These are phyloP conservation scores for Tillandsia leiboldiana DNA, from an alignment of 176 grass and related monocot species.

Conservation along the genomic window DNA sequence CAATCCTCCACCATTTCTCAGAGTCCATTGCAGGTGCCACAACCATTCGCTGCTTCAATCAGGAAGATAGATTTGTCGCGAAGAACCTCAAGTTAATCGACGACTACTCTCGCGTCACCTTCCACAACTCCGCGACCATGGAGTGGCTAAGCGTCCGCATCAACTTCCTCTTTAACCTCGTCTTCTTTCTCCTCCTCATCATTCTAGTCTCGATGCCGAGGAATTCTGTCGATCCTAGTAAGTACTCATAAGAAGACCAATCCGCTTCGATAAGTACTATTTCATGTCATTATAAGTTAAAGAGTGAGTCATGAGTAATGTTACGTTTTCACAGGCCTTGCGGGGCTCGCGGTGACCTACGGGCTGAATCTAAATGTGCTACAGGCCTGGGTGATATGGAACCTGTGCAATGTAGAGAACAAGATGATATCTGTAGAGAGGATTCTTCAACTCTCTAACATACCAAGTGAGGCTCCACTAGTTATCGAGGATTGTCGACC, in stretches of 20 bases:
- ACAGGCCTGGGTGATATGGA: constrained; percentile 94
- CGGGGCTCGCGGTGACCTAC: constrained; percentile 74
- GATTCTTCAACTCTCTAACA: constrained; percentile 73
- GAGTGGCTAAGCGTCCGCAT: constrained; percentile 88
- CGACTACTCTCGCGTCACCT: constrained; percentile 74
- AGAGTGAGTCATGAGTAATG: constrained; percentile 2
- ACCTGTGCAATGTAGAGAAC: constrained; percentile 84
- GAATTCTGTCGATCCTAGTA: constrained; percentile 67
- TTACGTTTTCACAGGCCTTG: constrained; percentile 51
- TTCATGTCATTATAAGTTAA: background rate
- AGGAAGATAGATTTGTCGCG: constrained; percentile 49
- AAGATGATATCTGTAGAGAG: constrained; percentile 97
- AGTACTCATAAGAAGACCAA: constrained; percentile 11
- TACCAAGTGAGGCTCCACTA: constrained; percentile 54
- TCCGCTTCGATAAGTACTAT: background rate
- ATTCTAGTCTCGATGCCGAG: constrained; percentile 64
- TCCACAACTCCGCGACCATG: constrained; percentile 80
- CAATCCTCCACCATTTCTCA: constrained; percentile 77
- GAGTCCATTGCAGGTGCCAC: constrained; percentile 69
- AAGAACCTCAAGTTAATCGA: constrained; percentile 57
- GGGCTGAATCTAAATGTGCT: constrained; percentile 79
- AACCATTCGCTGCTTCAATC: constrained; percentile 80
- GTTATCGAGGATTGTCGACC: constrained; percentile 49
- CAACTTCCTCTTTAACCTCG: constrained; percentile 83
- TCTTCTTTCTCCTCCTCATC: constrained; percentile 59